Conservation (phyloP, 495 filamentous ascomycete genomes). For the Penicillium tannophilum region DNA sequence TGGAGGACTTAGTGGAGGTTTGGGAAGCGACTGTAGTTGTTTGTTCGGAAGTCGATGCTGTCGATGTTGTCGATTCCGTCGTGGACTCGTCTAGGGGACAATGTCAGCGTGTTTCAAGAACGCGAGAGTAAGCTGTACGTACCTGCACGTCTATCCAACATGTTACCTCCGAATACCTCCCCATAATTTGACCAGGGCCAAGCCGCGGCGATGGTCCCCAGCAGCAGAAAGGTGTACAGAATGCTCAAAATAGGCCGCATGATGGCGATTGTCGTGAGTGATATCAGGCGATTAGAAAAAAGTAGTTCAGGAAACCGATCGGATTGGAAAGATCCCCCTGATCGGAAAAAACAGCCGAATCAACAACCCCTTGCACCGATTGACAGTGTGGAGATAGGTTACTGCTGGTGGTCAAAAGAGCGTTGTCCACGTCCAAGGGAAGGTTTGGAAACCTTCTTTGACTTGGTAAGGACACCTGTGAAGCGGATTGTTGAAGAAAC, state of each 20-base stretch:
- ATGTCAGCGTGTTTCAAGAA: not conserved
- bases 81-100: not conserved
- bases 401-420: not conserved
- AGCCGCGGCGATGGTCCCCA: constrained; percentile 50
- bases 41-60: constrained; percentile 25
- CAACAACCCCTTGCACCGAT: constrained; percentile 27
- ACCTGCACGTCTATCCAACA: constrained; percentile 41
- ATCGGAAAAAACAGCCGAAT: constrained; percentile 20
- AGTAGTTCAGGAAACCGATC: constrained; percentile 1
- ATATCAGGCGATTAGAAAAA: not conserved
- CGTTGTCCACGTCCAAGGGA: not conserved
- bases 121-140: constrained; percentile 1
- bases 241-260: constrained; percentile 43
- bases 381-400: constrained; percentile 7
- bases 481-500: not conserved
- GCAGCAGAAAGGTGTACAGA: constrained; percentile 44
- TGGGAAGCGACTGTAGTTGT: constrained; percentile 20
- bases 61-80: no score
- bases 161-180: constrained; percentile 31
- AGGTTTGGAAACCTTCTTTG: not conserved
- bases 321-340: constrained; percentile 13
- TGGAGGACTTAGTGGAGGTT: constrained; percentile 25
- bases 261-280: constrained; percentile 14
- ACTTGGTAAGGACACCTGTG: constrained; percentile 5
- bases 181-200: constrained; percentile 49